phyloP scores from a whole-genome alignment of 2,329 filamentous ascomycete genomes.

The Fusarium sambucinum region DNA sequence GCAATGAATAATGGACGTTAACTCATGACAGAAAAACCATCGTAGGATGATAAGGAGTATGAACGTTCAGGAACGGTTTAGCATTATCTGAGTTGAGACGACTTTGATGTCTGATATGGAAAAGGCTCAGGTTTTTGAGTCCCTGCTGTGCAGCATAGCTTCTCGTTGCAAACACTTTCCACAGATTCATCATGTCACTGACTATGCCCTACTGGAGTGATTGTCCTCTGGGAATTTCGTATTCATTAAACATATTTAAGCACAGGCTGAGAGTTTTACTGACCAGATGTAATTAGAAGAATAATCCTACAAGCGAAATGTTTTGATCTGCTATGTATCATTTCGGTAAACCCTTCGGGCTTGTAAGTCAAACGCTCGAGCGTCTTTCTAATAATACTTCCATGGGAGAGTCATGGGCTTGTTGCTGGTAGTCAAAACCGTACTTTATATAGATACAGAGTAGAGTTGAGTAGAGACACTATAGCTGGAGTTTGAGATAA shows the following conservation, averaged over 20 bases:
- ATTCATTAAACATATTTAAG: background rate
- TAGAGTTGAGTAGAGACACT: background rate
- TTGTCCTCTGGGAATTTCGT: no score
- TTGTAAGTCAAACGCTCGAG: constrained; percentile 1
- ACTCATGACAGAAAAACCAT: background rate
- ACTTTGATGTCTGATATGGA: background rate
- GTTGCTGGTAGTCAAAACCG: background rate
- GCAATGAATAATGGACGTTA: background rate
- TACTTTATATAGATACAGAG: no score
- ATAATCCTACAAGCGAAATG: background rate
- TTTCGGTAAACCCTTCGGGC: background rate
- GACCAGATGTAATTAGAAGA: background rate
- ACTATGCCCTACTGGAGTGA: background rate
- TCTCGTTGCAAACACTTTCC: background rate
- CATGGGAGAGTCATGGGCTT: background rate
- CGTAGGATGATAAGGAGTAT: background rate
- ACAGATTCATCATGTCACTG: background rate
- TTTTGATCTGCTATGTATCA: background rate
- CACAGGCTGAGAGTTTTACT: background rate
- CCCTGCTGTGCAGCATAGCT: background rate
- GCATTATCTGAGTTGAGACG: background rate
- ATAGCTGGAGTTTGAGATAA: background rate
- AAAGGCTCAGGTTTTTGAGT: background rate
- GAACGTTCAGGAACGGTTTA: background rate
- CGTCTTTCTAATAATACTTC: constrained; percentile 1